Evolutionary conservation across 2,329 filamentous ascomycete genomes (phyloP).

Genomic region (Penicillium palitans): DNA sequence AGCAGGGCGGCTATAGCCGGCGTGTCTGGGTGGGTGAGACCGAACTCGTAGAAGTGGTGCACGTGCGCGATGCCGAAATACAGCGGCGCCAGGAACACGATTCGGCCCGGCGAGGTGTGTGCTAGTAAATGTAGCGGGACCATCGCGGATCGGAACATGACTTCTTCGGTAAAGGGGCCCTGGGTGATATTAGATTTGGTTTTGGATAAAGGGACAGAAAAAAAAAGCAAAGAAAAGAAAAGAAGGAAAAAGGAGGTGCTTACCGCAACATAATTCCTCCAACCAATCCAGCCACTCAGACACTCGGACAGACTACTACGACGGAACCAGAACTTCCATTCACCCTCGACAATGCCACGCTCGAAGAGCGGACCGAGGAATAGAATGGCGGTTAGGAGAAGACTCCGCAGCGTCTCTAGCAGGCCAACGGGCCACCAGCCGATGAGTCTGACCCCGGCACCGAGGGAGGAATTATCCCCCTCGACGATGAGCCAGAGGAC

Average conservation of each 20-base stretch:
- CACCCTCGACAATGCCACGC: slow-evolving; percentile 68
- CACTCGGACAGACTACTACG: slow-evolving; percentile 59
- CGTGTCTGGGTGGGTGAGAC: slow-evolving; percentile 72
- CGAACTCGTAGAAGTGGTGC: slow-evolving; percentile 95
- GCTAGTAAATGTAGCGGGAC: slow-evolving; percentile 79
- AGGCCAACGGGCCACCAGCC: slow-evolving; percentile 78
- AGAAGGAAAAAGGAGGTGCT: slow-evolving; percentile 35
- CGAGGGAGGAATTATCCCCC: slow-evolving; percentile 51
- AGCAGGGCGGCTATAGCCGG: slow-evolving; percentile 63
- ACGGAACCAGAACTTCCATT: slow-evolving; percentile 65
- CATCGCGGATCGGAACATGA: slow-evolving; percentile 86
- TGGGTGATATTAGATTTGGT: slow-evolving; percentile 32
- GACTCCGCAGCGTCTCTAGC: slow-evolving; percentile 60
- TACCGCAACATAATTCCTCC: slow-evolving; percentile 85
- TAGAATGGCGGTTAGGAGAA: slow-evolving; percentile 73
- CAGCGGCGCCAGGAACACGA: slow-evolving; percentile 79
- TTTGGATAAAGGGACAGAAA: neutral
- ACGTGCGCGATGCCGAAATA: slow-evolving; percentile 92
- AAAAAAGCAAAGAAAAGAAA: too few species aligned
- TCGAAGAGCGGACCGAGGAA: slow-evolving; percentile 87
- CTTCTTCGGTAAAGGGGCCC: slow-evolving; percentile 88
- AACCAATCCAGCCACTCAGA: slow-evolving; percentile 73
- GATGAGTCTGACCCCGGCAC: slow-evolving; percentile 66
- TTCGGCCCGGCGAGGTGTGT: slow-evolving; percentile 55
- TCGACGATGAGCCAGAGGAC: slow-evolving; percentile 67